Evolutionary conservation across 768 basidiomycete genomes (phyloP), one percentile per base, ranked within the genome.

Genomic region (Daedaleopsis nitida): DNA sequence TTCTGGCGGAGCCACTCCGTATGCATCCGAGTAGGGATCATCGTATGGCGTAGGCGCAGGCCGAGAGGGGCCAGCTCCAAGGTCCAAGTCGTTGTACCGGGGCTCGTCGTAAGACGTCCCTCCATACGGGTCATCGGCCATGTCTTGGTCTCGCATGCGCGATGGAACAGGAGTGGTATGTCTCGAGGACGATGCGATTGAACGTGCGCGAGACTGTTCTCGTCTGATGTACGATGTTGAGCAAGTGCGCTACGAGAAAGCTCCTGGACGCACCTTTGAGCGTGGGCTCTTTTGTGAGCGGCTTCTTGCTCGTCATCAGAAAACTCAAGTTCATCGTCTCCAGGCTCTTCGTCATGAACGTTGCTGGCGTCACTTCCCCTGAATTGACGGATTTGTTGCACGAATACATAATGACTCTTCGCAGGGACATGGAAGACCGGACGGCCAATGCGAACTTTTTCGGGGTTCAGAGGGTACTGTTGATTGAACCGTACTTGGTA

Each of bases 281-380:
- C 91, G 49, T 82, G 68, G 52, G 77, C 77, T 54, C 83, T 78
- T 75, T 83, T 91, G 70, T 87, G 82, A 32, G 85, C 86, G 17
- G 86, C 85, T 73, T 98, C 96, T 57, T 87, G 82, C 72, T 98
- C 96, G 66, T 98, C 96, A 65, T 98, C 96, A 3, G 92, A 94
- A 74, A 96, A 98, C 71, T 98, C 96, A 34, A 92, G 69, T 70
- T 98, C 96, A 57, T 93, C 85, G 19, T 92, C 94, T 1, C 80
- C 91, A 2, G 92, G 88, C 72, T 98, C 96, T 74, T 98, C 96
- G 70, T 98, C 96, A 66, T 94, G 86, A 11, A 94, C 80, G 70
- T 98, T 98, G 69, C 91, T 94, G 21, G 96, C 96, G 67, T 98
- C 96, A 65, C 92, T 94, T 44, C 96, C 96, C 70, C 88, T 95